Evolutionary conservation across 352 stramenopile species (phyloP), one percentile per base, ranked within the genome.

Genomic region (Pythium guiyangense): DNA sequence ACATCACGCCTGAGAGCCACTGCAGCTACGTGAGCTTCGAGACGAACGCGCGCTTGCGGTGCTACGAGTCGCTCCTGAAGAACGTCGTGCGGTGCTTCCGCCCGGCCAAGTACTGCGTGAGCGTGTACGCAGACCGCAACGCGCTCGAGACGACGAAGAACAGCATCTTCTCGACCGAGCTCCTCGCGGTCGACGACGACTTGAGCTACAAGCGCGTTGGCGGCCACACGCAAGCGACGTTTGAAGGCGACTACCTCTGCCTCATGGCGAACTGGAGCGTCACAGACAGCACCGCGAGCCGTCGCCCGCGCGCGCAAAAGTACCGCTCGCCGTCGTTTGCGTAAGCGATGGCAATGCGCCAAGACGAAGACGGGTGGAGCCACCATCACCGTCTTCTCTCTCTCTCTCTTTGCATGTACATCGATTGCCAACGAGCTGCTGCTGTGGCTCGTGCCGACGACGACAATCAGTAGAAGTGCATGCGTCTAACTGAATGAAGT

Each of bases 1-100:
- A 99, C 78, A 91, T 95, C 66, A 99, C 97, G 51, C 97, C 97
- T 11, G 97, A 99, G 76, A 88, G 79, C 57, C 83, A 97, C 54
- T 99, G 93, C 69, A 97, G 80, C 74, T 98, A 98, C 74, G 96
- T 96, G 46, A 98, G 84, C 70, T 99, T 99, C 69, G 97, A 99
- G 86, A 99, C 97, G 34, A 99, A 99, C 71, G 80, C 83, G 39
- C 79, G 80, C 47, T 68, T 94, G 34, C 79, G 80, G 51, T 84
- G 74, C 59, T 92, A 93, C 67, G 91, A 88, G 54, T 92, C 90
- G 29, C 78, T 99, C 49, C 86, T 99, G 49, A 97, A 97, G 63
- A 98, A 99, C 67, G 96, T 99, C n/a, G 77, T 99, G 47, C 78
- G 85, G 46, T 98, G 97, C 63, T 99, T 99, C 71, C 86, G 91